Evolutionary conservation across 768 basidiomycete species (phyloP), one percentile per base, ranked within the genome.

Genomic region (Termitomyces titanicus): DNA sequence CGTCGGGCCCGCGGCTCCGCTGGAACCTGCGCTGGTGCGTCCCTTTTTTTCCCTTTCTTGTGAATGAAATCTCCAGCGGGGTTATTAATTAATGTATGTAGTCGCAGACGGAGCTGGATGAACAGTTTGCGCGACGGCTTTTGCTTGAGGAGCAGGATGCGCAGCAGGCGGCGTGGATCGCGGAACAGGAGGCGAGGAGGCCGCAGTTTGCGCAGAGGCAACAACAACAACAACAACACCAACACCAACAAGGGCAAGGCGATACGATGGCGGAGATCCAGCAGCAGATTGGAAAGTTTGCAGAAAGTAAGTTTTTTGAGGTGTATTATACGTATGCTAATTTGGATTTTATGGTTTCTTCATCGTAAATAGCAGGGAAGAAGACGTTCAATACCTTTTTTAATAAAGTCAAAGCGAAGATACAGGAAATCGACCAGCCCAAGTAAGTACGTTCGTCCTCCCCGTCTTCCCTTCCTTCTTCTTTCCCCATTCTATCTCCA

Each of bases 341-440:
- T 10, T 1, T 29, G 29, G 29, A 29, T 29, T 29, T 4, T 29
- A 29, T 29, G 29, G n/a, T n/a, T 29, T 4, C 29, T 29, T 29
- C n/a, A n/a, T n/a, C n/a, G n/a, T n/a, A n/a, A n/a, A 10, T 55
- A 89, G 87, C 79, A 51, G 89, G 91, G 3, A 92, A 89, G 73
- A 88, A 85, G 70, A 92, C 90, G 0, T 81, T 93, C 68, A 84
- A 79, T 45, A 79, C 73, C 9, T 67, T 93, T 25, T 76, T 92
- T 38, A 83, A 82, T 33, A 92, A 88, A 67, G 88, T 92, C 45
- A 92, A 84, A 65, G 84, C 89, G 5, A 93, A 92, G 79, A 83
- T 92, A 55, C 86, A 88, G 63, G 92, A 92, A 62, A 84, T 83
- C 57, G 90, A 92, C 37, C 82, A 84, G 63, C 72, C 74, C 15